A percentile compares a stretch with the other conserved stretches of the same genome.
These are phyloP conservation scores for Brasilioporus rufonigricans DNA, from an alignment of 768 basidiomycete species.

Conservation along the genomic window DNA sequence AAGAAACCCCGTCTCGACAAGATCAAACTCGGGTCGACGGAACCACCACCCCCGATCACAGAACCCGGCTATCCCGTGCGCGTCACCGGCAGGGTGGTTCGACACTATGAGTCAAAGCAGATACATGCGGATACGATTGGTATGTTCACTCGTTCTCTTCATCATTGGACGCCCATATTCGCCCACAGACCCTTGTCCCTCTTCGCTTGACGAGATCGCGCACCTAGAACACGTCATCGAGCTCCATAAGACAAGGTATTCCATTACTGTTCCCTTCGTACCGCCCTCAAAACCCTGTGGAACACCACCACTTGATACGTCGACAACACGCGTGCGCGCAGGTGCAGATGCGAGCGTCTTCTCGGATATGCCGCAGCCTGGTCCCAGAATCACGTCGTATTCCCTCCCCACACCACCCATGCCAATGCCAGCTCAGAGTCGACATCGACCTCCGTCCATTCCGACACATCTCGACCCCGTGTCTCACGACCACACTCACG, in stretches of 20 bases:
- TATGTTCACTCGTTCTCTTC: constrained; percentile 26
- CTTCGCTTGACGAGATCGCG: constrained; percentile 55
- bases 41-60: constrained; percentile 38
- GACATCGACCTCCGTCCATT: neutral
- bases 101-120: constrained; percentile 42
- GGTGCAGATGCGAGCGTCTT: constrained; percentile 9
- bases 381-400: neutral
- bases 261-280: constrained; percentile 44
- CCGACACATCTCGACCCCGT: neutral
- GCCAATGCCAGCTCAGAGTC: constrained; percentile 8
- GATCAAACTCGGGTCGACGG: constrained; percentile 1
- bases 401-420: constrained; percentile 14
- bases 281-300: constrained; percentile 27
- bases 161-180: neutral
- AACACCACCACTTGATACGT: neutral
- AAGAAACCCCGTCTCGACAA: constrained; percentile 18
- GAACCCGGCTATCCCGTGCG: constrained; percentile 46
- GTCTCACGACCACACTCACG: neutral
- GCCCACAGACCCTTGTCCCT: constrained; percentile 42
- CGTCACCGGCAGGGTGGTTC: constrained; percentile 45
- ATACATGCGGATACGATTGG: constrained; percentile 51
- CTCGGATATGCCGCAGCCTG: constrained; percentile 10
- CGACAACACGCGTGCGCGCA: neutral
- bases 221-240: constrained; percentile 54
- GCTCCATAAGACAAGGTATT: constrained; percentile 55